Conservation (phyloP, 2,329 filamentous ascomycete species). For the Trichoderma polysporum region DNA sequence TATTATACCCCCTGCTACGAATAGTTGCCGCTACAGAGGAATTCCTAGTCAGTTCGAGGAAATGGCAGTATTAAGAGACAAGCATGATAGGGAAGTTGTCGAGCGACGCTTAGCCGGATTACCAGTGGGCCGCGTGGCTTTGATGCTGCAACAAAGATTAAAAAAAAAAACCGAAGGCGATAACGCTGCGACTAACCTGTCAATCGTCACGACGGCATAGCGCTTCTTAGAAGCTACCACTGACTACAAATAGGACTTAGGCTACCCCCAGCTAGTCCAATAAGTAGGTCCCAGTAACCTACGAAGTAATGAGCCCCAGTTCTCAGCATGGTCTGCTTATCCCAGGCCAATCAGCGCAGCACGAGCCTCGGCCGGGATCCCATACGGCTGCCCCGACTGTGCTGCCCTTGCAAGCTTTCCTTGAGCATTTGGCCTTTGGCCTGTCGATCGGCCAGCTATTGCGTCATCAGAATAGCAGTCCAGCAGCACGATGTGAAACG, state of each 20-base stretch:
- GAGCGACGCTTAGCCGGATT: background rate
- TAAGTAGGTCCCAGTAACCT: background rate
- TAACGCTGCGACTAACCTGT: background rate
- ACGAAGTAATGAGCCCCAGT: background rate
- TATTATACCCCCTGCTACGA: background rate
- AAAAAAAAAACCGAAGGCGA: background rate
- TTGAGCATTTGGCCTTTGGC: background rate
- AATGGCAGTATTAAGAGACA: background rate
- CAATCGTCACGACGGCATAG: background rate
- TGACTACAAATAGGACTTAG: background rate
- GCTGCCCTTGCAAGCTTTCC: conserved; percentile 3
- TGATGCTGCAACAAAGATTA: background rate
- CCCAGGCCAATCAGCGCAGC: conserved; percentile 1
- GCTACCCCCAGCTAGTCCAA: background rate
- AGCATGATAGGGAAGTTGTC: background rate
- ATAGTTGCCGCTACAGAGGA: background rate
- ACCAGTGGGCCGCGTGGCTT: background rate
- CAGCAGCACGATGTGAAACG: background rate
- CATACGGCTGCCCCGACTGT: conserved; percentile 5
- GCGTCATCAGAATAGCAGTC: background rate
- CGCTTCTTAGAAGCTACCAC: conserved; percentile 1
- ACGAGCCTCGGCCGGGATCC: background rate
- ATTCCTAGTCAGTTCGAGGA: background rate
- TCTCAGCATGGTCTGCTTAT: background rate
- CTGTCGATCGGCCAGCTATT: conserved; percentile 7